phyloP scores from a whole-genome alignment of 495 filamentous ascomycete species.

The Aspergillus homomorphus region DNA sequence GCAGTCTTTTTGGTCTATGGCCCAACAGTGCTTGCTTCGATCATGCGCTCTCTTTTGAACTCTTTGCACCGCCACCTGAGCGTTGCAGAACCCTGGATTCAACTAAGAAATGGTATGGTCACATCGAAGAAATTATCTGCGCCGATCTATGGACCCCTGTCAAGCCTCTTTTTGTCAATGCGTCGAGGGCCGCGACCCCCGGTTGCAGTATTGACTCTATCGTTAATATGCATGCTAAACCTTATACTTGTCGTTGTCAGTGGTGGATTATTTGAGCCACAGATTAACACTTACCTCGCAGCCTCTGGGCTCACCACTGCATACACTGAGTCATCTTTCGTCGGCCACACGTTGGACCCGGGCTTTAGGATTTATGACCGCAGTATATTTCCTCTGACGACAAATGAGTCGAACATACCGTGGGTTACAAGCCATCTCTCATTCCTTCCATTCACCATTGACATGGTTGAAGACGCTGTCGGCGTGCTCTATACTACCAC shows the following conservation, averaged over 20 bases:
- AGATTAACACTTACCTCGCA: conserved; percentile 7
- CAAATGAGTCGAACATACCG: not conserved
- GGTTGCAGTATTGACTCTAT: conserved; percentile 8
- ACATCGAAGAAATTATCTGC: conserved; percentile 7
- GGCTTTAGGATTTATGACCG: conserved; percentile 4
- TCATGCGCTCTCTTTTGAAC: conserved; percentile 21
- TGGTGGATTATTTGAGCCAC: conserved; percentile 25
- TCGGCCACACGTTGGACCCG: not conserved
- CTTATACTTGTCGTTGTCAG: conserved; percentile 19
- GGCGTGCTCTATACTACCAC: conserved; percentile 8
- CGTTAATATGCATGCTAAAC: conserved; percentile 16
- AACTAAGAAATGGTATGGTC: conserved; percentile 16
- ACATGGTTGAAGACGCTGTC: not conserved
- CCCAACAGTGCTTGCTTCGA: conserved; percentile 24
- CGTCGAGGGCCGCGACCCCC: conserved; percentile 6
- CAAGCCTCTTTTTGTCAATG: conserved; percentile 9
- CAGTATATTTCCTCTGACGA: not conserved
- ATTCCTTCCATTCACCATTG: conserved; percentile 14
- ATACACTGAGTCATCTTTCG: conserved; percentile 17
- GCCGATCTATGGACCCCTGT: conserved; percentile 19
- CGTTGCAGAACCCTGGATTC: conserved; percentile 24
- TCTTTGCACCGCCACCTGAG: conserved; percentile 25
- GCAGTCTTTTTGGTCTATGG: conserved; percentile 19
- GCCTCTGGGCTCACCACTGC: conserved; percentile 1
- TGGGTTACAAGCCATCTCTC: conserved; percentile 15